Conservation (phyloP, 2,329 filamentous ascomycete genomes). For the Cryphonectria carpinicola region DNA sequence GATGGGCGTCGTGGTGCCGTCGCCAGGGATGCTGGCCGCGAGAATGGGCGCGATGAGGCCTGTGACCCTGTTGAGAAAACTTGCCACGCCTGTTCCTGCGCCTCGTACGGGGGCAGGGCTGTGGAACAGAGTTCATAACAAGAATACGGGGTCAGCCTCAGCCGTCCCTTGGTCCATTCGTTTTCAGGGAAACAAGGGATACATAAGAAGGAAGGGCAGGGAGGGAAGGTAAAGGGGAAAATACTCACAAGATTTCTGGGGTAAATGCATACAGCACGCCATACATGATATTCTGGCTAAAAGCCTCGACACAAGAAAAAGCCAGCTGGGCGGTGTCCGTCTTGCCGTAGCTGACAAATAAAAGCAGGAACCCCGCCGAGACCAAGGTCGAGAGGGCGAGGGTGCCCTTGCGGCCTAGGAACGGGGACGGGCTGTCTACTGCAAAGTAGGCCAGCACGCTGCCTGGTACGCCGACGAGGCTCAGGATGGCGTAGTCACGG, state of each 20-base stretch:
- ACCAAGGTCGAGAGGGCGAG: conserved; percentile 70
- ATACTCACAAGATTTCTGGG: conserved; percentile 66
- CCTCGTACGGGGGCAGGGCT: conserved; percentile 69
- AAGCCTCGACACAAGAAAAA: conserved; percentile 70
- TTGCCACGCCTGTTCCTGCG: conserved; percentile 73
- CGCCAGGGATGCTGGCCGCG: conserved; percentile 62
- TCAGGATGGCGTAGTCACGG: conserved; percentile 82
- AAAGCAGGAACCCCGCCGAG: conserved; percentile 70
- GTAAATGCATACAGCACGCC: conserved; percentile 78
- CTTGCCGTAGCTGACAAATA: conserved; percentile 65
- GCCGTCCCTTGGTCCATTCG: too few species aligned
- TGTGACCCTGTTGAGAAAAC: conserved; percentile 69
- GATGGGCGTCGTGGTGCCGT: conserved; percentile 60
- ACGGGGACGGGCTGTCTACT: conserved; percentile 66
- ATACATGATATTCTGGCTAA: conserved; percentile 78
- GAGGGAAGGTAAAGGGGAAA: too few species aligned
- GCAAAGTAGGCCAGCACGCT: conserved; percentile 74
- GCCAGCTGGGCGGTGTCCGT: conserved; percentile 62
- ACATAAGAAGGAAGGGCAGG: too few species aligned
- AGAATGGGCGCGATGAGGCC: conserved; percentile 72
- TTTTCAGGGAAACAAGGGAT: not conserved
- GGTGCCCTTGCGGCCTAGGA: conserved; percentile 71
- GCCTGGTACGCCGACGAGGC: conserved; percentile 75
- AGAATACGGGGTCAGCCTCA: conserved; percentile 7
- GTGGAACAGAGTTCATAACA: too few species aligned